These are phyloP conservation scores for Pythium graminicola DNA, from an alignment of 352 stramenopile genomes.

Conservation along the genomic window DNA sequence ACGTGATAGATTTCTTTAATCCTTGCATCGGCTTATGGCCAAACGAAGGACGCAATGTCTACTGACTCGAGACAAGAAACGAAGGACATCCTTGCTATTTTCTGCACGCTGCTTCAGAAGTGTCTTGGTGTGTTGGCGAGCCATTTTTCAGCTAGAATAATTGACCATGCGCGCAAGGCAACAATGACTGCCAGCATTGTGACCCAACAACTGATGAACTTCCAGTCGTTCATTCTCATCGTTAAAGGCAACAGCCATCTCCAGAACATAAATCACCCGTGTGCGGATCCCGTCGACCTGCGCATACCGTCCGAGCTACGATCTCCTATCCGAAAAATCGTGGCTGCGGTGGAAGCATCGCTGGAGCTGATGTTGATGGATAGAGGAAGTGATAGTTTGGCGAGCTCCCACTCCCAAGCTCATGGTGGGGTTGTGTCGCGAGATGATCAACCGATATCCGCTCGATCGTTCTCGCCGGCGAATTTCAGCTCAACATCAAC, in stretches of 20 bases:
- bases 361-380: slow-evolving; percentile 25
- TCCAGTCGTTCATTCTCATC: slow-evolving; percentile 64
- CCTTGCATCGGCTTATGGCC: slow-evolving; percentile 9
- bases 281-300: slow-evolving; percentile 52
- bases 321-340: slow-evolving; percentile 42
- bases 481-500: slow-evolving; percentile 5
- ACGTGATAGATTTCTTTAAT: slow-evolving; percentile 16
- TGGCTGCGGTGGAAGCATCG: slow-evolving; percentile 33
- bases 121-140: slow-evolving; percentile 45
- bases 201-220: slow-evolving; percentile 25
- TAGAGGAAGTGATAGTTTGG: neutral
- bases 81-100: neutral
- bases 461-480: slow-evolving; percentile 1
- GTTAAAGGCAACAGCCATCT: slow-evolving; percentile 44
- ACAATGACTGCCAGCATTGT: slow-evolving; percentile 29
- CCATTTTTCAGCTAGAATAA: slow-evolving; percentile 34
- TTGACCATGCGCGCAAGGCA: slow-evolving; percentile 34
- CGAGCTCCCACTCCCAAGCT: neutral
- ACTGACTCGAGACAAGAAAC: neutral
- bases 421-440: neutral
- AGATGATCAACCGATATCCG: neutral
- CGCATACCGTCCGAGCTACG: slow-evolving; percentile 51
- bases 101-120: slow-evolving; percentile 21
- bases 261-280: slow-evolving; percentile 37
- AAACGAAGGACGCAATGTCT: slow-evolving; percentile 9